Base-by-base conservation (phyloP, 2,329 filamentous ascomycete genomes). In the Aspergillus melleus region DNA sequence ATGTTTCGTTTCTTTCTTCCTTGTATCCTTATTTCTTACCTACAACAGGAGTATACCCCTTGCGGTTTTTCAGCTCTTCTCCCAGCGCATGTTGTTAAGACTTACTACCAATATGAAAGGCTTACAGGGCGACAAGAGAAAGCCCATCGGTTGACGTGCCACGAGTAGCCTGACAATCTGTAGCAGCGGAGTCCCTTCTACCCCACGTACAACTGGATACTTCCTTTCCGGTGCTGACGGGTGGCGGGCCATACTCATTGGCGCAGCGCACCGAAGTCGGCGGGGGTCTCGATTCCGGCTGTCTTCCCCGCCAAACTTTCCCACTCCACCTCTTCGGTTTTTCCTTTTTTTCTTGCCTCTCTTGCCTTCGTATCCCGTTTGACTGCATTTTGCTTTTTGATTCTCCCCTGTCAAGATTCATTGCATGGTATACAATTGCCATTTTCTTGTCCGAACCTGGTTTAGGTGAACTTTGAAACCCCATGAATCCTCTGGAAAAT, bases 291-390 rank as follows among this genome's bases (percentile, higher is more conserved):
- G n/a, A 52, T 39, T 22, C 26, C 50, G n/a, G n/a, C 50, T 52
- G 29, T 55, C 26, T 44, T 44, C n/a, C 54, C 42, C 36, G 22
- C 29, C 42, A 47, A 49, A 29, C 16, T 29, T 49, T 12, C 16
- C 14, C 30, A 1, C 30, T 20, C 22, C 49, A 14, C 14, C 14
- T 54, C 44, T 59, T 61, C 60, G 57, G 64, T 52, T 54, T 50
- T 36, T 53, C 46, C 11, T 24, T 47, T 47, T 6, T 22, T 22
- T 12, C 44, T 9, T 24, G 4, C 44, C 11, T 12, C 9, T 47
- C 44, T 4, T 24, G 22, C 22, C 44, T 12, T 47, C 9, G 9
- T 47, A 47, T 20, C 16, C 16, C 16, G 16, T 6, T 47, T 11
- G 10, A 47, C 19, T 47, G 24, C 44, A 11, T 11, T 47, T 47